A percentile compares a stretch with the other conserved stretches of the same genome.
phyloP scores from a whole-genome alignment of 208 protist genomes.

The Acanthamoeba triangularis region DNA sequence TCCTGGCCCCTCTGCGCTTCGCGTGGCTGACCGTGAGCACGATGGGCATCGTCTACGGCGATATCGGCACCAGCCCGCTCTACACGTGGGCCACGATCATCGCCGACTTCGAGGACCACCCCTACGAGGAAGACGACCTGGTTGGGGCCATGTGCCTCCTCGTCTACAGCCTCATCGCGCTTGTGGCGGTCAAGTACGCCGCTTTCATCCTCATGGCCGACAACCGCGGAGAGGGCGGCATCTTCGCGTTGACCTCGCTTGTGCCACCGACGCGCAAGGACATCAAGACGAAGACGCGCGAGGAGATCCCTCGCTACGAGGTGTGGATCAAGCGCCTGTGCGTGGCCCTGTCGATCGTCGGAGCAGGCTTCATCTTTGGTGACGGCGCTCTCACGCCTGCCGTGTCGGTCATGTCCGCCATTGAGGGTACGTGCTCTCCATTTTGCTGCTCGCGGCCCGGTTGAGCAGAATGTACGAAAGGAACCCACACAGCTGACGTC shows the following conservation, averaged over 20 bases:
- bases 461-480: no score
- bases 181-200: conserved; percentile 44
- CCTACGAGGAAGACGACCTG: conserved; percentile 48
- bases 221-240: conserved; percentile 43
- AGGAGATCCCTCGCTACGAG: background rate
- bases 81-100: conserved; percentile 39
- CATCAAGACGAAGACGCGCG: background rate
- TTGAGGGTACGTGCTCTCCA: background rate
- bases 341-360: background rate
- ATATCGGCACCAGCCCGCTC: conserved; percentile 29
- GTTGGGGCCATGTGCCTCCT: conserved; percentile 20
- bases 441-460: no score
- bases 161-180: background rate
- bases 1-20: background rate
- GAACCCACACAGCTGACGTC: no score
- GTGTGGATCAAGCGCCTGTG: conserved; percentile 51
- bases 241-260: conserved; percentile 45
- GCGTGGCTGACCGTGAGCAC: background rate
- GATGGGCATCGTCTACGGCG: conserved; percentile 54
- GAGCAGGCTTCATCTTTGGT: conserved; percentile 22
- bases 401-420: conserved; percentile 1
- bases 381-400: conserved; percentile 49
- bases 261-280: conserved; percentile 3
- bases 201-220: conserved; percentile 11
- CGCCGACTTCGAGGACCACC: conserved; percentile 26